phyloP scores from a whole-genome alignment of 2,329 filamentous ascomycete species.

The Colletotrichum limetticola region DNA sequence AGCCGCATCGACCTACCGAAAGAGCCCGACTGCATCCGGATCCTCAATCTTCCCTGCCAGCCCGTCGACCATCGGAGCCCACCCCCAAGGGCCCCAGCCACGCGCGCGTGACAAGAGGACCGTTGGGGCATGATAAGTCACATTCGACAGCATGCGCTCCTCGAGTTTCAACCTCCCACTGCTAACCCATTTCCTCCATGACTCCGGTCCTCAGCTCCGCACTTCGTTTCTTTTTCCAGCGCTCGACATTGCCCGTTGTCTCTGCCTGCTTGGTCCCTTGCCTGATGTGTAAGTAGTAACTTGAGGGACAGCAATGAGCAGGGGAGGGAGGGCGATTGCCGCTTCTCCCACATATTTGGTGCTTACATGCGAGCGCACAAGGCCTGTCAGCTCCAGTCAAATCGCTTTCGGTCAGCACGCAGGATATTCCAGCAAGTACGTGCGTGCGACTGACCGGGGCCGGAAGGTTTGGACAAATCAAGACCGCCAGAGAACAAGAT shows the following conservation, averaged over 20 bases:
- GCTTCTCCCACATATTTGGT: background rate
- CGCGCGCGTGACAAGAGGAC: conserved; percentile 22
- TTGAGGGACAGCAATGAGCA: background rate
- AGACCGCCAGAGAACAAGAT: background rate
- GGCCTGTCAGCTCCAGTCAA: background rate
- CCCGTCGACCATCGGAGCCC: conserved; percentile 9
- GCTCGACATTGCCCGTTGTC: background rate
- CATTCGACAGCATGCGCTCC: conserved; percentile 19
- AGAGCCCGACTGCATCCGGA: background rate
- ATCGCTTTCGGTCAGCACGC: background rate
- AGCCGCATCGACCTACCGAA: conserved; percentile 4
- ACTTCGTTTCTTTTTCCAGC: conserved; percentile 22
- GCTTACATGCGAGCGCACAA: conserved; percentile 7
- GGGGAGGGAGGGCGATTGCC: conserved; percentile 3
- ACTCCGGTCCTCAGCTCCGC: conserved; percentile 25
- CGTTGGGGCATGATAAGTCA: conserved; percentile 25
- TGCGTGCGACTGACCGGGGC: background rate
- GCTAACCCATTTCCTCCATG: conserved; percentile 2
- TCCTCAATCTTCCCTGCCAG: conserved; percentile 5
- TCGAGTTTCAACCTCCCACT: conserved; percentile 23
- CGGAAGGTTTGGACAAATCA: conserved; percentile 5
- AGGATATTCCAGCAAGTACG: conserved; percentile 13
- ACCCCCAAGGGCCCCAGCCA: conserved; percentile 15
- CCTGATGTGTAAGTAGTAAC: conserved; percentile 16
- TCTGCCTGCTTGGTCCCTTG: conserved; percentile 13